Conservation (phyloP, 1,284 basidiomycete genomes). For the Cryptococcus floricola region DNA sequence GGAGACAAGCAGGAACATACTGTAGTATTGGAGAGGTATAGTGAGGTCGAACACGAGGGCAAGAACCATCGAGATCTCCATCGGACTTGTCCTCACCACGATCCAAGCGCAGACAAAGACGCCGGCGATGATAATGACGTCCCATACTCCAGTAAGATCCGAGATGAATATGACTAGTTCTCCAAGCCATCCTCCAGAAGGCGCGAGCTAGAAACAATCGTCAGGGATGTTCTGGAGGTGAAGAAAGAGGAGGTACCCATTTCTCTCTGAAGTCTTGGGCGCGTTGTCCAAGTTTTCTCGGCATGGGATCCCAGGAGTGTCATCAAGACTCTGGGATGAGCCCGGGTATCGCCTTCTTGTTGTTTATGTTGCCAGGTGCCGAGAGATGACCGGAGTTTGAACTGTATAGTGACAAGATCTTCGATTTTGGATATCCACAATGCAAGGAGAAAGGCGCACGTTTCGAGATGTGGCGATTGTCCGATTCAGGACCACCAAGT, state of each 20-base stretch:
- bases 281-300: slow-evolving; percentile 12
- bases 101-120: slow-evolving; percentile 29
- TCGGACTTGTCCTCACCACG: slow-evolving; percentile 20
- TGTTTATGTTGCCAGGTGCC: too few relatives aligned
- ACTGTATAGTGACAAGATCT: too few relatives aligned
- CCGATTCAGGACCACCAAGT: too few relatives aligned
- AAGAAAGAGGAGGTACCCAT: slow-evolving; percentile 7
- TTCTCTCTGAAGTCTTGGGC: slow-evolving; percentile 16
- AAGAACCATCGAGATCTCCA: slow-evolving; percentile 23
- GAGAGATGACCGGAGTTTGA: too few relatives aligned
- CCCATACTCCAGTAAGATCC: slow-evolving; percentile 23
- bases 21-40: slow-evolving; percentile 30
- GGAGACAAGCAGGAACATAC: slow-evolving; percentile 12
- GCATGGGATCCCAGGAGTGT: slow-evolving; percentile 2
- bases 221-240: background rate
- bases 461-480: too few relatives aligned
- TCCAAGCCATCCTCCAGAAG: slow-evolving; percentile 31
- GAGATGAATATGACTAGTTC: slow-evolving; percentile 21
- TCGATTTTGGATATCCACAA: too few relatives aligned
- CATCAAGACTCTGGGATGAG: background rate
- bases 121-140: slow-evolving; percentile 17
- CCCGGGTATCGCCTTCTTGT: too few relatives aligned
- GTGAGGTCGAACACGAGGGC: slow-evolving; percentile 24
- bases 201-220: slow-evolving; percentile 19
- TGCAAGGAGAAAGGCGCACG: too few relatives aligned